Base-by-base conservation (phyloP, 345 rosid species). In the Brassica juncea region DNA sequence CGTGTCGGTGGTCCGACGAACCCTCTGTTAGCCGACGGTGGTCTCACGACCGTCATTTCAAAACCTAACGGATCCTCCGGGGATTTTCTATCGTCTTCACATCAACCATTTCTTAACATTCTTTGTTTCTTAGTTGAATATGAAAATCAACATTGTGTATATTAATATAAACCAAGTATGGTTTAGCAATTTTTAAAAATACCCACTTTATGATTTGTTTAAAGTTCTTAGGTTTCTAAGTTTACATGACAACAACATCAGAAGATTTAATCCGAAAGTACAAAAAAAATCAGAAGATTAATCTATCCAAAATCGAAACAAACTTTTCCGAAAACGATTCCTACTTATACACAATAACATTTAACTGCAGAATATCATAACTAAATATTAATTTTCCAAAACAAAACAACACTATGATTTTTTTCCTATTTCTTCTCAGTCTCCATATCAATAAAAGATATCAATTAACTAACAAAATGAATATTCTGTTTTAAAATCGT, bases 1-100 rank as follows among this genome's bases (percentile, higher is more conserved):
- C 99, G 99, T 84, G 99, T 95, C 19, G 99, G 99, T 55, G 98
- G 97, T 11, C 98, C 99, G 2, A 84, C 93, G 72, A 95, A 95
- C 66, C 99, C 99, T 4, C 90, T 95, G 6, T 78, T 95, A n/a
- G 86, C 96, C 1, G 98, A 93, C 66, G 98, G 96, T 21, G 98
- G 98, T 10, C 91, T 95, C 73, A 86, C 99, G 74, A 95, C 99
- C 68, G 99, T 95, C 57, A 95, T 95, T 76, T 91, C 99, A 11
- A 95, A 92, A 85, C 94, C 97, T 52, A 95, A 91, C 66, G 98
- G 99, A 8, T 85, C 94, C 32, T 89, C 98, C 2, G 99, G 99
- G 0, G 98, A 94, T 16, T 94, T 91, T 64, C 88, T 94, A 8
- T 91, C 99, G 1, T 90, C 47, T 39, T 39, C 47, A 39, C 47